These are phyloP conservation scores for Acacia confusa DNA, from an alignment of 306 rosid genomes.

Conservation along the genomic window DNA sequence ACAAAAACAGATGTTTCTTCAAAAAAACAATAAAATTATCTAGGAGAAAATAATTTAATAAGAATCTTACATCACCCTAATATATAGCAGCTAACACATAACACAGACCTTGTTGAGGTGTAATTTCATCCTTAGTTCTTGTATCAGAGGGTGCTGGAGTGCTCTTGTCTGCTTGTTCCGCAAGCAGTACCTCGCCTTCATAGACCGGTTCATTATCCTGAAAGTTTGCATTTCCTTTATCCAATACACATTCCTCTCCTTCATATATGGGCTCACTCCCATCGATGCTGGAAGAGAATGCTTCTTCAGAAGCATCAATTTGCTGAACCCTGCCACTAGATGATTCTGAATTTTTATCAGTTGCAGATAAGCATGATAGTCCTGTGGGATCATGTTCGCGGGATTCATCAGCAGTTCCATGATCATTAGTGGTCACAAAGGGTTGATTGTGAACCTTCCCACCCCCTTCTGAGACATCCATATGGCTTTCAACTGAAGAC, in stretches of 20 bases:
- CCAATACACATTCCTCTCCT: slow-evolving; percentile 92
- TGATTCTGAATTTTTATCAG: slow-evolving; percentile 53
- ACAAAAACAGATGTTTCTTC: slow-evolving; percentile 12
- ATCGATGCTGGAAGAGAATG: slow-evolving; percentile 61
- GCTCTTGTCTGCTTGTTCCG: slow-evolving; percentile 82
- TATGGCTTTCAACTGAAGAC: slow-evolving; percentile 37
- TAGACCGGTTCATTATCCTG: slow-evolving; percentile 83
- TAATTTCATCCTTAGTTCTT: slow-evolving; percentile 61
- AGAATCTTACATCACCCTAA: slow-evolving; percentile 17
- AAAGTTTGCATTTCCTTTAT: slow-evolving; percentile 43
- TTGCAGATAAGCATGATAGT: slow-evolving; percentile 40
- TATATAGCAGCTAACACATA: slow-evolving; percentile 29
- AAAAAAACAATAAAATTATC: slow-evolving; percentile 26
- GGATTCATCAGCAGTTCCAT: slow-evolving; percentile 44
- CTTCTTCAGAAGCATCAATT: slow-evolving; percentile 53
- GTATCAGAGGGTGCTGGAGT: slow-evolving; percentile 38
- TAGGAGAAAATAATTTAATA: slow-evolving; percentile 1
- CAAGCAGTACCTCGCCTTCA: slow-evolving; percentile 91
- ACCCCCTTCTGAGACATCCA: slow-evolving; percentile 37
- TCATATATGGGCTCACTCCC: slow-evolving; percentile 92
- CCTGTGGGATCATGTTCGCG: slow-evolving; percentile 41
- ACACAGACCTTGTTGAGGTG: slow-evolving; percentile 74
- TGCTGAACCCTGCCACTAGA: slow-evolving; percentile 47
- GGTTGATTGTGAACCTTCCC: slow-evolving; percentile 38
- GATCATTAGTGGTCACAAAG: slow-evolving; percentile 34